phyloP scores from a whole-genome alignment of 768 basidiomycete species.

The Psilocybe azurescens region DNA sequence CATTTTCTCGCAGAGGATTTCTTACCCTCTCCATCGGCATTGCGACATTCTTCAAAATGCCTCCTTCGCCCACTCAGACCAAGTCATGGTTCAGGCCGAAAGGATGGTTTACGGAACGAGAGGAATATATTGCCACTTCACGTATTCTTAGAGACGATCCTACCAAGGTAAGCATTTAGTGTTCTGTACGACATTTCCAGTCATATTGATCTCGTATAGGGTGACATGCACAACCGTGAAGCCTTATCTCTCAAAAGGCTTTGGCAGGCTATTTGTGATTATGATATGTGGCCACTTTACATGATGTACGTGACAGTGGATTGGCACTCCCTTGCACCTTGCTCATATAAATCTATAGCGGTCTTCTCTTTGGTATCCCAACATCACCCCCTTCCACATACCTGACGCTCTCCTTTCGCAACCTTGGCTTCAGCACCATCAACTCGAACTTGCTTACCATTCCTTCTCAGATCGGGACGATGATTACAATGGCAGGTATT shows the following conservation, averaged over 20 bases:
- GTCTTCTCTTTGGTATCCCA: conserved; percentile 59
- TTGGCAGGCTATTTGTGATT: conserved; percentile 62
- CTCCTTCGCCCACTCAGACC: conserved; percentile 64
- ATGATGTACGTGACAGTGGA: conserved; percentile 41
- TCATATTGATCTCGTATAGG: conserved; percentile 31
- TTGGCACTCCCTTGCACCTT: background rate
- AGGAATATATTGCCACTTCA: conserved; percentile 65
- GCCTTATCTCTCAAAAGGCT: conserved; percentile 53
- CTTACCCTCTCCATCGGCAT: conserved; percentile 57
- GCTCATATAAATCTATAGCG: conserved; percentile 47
- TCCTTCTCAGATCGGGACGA: conserved; percentile 55
- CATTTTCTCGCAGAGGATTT: conserved; percentile 17
- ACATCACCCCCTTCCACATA: conserved; percentile 54
- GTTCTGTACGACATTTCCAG: background rate
- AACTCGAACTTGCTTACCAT: conserved; percentile 65
- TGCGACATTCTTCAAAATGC: conserved; percentile 61
- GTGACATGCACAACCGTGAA: conserved; percentile 76
- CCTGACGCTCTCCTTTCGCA: conserved; percentile 60
- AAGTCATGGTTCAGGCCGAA: conserved; percentile 61
- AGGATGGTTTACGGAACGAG: conserved; percentile 67
- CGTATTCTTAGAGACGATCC: conserved; percentile 70
- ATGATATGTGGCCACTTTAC: conserved; percentile 72
- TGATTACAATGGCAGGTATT: conserved; percentile 56
- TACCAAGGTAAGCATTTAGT: conserved; percentile 44
- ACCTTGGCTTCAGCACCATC: conserved; percentile 68